phyloP scores from a whole-genome alignment of 129 eudicot genomes.

The Pittosporum tobira region DNA sequence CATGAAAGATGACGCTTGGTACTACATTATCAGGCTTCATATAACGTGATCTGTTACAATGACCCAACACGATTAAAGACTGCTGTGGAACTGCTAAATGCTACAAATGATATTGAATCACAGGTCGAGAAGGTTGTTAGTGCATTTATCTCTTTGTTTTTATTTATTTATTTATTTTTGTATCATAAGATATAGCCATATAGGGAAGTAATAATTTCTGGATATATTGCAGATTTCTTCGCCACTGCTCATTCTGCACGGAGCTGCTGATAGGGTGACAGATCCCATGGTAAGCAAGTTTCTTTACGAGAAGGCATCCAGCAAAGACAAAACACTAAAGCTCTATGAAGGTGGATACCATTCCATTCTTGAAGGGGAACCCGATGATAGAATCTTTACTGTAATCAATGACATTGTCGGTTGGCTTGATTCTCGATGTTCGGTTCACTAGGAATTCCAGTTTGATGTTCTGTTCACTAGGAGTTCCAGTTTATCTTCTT shows the following conservation, averaged over 20 bases:
- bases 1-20: neutral
- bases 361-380: constrained; percentile 85
- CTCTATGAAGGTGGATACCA: constrained; percentile 77
- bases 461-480: constrained; percentile 31
- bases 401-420: constrained; percentile 60
- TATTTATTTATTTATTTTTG: no score
- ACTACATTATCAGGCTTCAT: constrained; percentile 47
- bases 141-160: neutral
- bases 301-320: constrained; percentile 59
- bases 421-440: constrained; percentile 68
- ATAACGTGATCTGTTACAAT: constrained; percentile 72
- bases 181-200: no score
- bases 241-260: constrained; percentile 77
- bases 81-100: constrained; percentile 75
- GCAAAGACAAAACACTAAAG: constrained; percentile 71
- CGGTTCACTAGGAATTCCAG: constrained; percentile 17
- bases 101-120: constrained; percentile 64
- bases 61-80: constrained; percentile 71
- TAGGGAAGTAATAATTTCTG: neutral
- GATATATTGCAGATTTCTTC: constrained; percentile 40
- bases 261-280: constrained; percentile 68
- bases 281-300: constrained; percentile 68
- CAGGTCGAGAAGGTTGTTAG: constrained; percentile 54
- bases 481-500: neutral
- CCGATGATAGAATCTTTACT: constrained; percentile 64